These are phyloP conservation scores for Colletotrichum musicola DNA, from an alignment of 2,329 filamentous ascomycete species.

Conservation along the genomic window DNA sequence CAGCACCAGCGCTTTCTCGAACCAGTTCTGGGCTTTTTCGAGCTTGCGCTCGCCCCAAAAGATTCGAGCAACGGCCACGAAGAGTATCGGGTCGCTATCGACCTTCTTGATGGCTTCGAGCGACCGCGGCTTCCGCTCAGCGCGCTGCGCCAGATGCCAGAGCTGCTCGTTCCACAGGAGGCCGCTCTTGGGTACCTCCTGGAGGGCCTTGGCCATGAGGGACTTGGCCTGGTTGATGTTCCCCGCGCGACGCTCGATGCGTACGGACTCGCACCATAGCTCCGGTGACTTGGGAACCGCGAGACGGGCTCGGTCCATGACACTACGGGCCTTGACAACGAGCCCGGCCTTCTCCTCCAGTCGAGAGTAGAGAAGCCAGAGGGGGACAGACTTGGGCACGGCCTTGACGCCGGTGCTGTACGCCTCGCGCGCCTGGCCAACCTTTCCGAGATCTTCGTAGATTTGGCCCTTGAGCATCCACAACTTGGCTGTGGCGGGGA, in stretches of 20 bases:
- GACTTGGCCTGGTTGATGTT: conserved; percentile 88
- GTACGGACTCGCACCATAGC: conserved; percentile 94
- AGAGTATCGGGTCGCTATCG: conserved; percentile 89
- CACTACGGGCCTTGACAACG: conserved; percentile 90
- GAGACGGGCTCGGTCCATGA: conserved; percentile 90
- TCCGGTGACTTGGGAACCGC: conserved; percentile 87
- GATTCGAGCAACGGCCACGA: conserved; percentile 92
- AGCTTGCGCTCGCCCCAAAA: conserved; percentile 95
- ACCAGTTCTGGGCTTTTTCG: conserved; percentile 96
- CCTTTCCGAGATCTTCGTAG: conserved; percentile 85
- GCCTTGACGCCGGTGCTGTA: conserved; percentile 90
- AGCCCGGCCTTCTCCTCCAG: conserved; percentile 89
- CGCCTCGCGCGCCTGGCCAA: conserved; percentile 88
- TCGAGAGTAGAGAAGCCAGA: conserved; percentile 91
- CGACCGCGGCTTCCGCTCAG: conserved; percentile 90
- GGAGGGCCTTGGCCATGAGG: conserved; percentile 92
- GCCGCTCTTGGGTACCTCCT: conserved; percentile 90
- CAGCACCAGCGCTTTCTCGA: conserved; percentile 91
- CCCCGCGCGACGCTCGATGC: conserved; percentile 88
- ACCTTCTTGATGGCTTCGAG: conserved; percentile 97
- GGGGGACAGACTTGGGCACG: conserved; percentile 83
- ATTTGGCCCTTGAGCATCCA: conserved; percentile 99
- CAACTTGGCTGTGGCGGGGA: conserved; percentile 87
- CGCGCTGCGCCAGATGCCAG: conserved; percentile 91
- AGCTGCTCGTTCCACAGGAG: conserved; percentile 95